Conservation (phyloP, 345 rosid genomes). For the Eucalyptus dawsonii region DNA sequence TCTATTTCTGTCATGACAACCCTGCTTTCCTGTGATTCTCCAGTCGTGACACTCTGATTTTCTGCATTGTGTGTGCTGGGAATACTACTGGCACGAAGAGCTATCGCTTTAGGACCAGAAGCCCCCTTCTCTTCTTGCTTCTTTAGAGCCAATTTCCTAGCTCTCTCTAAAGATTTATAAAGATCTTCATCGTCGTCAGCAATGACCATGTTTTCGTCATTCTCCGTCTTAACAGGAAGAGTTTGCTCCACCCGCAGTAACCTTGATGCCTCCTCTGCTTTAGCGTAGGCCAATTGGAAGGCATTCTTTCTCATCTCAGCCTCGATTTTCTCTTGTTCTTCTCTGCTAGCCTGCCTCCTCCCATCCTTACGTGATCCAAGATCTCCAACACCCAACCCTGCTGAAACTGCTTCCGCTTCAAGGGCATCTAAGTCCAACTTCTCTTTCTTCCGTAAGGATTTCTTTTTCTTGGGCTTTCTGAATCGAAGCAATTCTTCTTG, state of each 20-base stretch:
- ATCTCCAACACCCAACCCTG: conserved; percentile 80
- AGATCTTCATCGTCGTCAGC: conserved; percentile 83
- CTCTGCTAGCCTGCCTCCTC: conserved; percentile 68
- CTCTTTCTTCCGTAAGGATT: conserved; percentile 71
- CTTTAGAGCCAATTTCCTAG: conserved; percentile 70
- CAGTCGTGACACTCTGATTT: conserved; percentile 25
- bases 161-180: conserved; percentile 64
- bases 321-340: conserved; percentile 69
- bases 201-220: conserved; percentile 40
- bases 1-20: conserved; percentile 90
- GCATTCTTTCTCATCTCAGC: conserved; percentile 71
- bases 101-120: conserved; percentile 69
- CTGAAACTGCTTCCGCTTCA: conserved; percentile 83
- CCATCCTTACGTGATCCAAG: conserved; percentile 88
- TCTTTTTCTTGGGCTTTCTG: conserved; percentile 90
- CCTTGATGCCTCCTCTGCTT: conserved; percentile 90
- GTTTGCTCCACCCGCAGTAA: conserved; percentile 52
- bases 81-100: conserved; percentile 45
- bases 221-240: conserved; percentile 31
- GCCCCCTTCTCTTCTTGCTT: conserved; percentile 40
- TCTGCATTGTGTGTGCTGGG: conserved; percentile 24
- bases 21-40: conserved; percentile 65
- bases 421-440: conserved; percentile 81
- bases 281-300: conserved; percentile 59
- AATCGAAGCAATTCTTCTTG: conserved; percentile 82